Conservation (phyloP, 2,329 filamentous ascomycete species). For the Phyllosticta paracitricarpa region DNA sequence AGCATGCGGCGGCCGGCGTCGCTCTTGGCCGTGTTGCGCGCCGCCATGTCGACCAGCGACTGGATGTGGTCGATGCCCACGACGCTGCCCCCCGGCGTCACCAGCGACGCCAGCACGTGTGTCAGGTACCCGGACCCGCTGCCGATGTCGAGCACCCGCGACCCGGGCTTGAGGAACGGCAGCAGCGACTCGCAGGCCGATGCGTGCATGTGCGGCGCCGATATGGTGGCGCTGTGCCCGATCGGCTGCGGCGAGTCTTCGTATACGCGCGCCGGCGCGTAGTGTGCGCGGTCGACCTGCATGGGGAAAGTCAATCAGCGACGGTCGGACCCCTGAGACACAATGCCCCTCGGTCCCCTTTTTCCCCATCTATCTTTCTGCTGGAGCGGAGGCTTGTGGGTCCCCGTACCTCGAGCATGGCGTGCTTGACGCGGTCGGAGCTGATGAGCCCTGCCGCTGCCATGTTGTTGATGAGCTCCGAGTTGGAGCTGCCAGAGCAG, state of each 20-base stretch:
- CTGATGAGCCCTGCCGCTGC: constrained; percentile 61
- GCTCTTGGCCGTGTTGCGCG: constrained; percentile 35
- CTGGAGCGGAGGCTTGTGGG: neutral
- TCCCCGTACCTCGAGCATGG: constrained; percentile 58
- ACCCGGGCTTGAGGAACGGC: constrained; percentile 43
- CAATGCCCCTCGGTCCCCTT: neutral
- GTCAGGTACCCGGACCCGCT: constrained; percentile 62
- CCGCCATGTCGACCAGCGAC: constrained; percentile 33
- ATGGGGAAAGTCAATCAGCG: no score
- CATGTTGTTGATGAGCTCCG: constrained; percentile 69
- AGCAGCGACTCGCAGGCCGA: constrained; percentile 54
- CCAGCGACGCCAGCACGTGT: constrained; percentile 74
- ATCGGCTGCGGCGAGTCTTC: constrained; percentile 61
- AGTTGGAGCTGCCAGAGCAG: constrained; percentile 66
- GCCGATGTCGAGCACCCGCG: constrained; percentile 40
- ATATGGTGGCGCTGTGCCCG: constrained; percentile 59
- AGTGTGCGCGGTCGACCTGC: constrained; percentile 81
- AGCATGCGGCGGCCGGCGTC: constrained; percentile 46
- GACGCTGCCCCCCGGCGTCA: constrained; percentile 39
- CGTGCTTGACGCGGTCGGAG: constrained; percentile 60
- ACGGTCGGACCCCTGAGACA: neutral
- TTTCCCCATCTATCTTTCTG: neutral
- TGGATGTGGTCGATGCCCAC: constrained; percentile 42
- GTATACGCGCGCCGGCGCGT: constrained; percentile 63
- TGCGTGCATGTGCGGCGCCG: constrained; percentile 65